Percentiles rank a stretch among this genome's conserved stretches.
Conservation (phyloP, 176 grass and related monocot genomes). For the Triticum dicoccoides region DNA sequence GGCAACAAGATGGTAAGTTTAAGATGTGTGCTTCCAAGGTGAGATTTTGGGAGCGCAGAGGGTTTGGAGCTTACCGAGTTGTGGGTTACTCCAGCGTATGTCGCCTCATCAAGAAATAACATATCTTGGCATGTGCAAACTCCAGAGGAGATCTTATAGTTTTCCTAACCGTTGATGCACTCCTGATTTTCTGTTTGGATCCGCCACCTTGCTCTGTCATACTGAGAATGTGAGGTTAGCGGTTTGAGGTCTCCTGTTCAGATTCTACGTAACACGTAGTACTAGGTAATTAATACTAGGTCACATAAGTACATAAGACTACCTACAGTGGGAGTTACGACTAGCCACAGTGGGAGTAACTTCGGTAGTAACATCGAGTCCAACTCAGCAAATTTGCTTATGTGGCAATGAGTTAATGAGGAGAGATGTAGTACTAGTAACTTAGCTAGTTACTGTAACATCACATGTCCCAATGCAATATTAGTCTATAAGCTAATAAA, state of each 20-base stretch:
- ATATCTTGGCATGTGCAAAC: background rate
- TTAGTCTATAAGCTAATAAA: too few species aligned
- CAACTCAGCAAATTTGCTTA: too few species aligned
- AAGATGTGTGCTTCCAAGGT: background rate
- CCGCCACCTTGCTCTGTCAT: background rate
- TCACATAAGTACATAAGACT: too few species aligned
- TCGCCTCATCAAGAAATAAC: background rate
- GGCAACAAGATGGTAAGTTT: background rate
- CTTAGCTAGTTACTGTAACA: too few species aligned
- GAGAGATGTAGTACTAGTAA: too few species aligned
- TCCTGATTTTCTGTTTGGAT: background rate
- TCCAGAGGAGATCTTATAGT: background rate
- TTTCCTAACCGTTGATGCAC: background rate
- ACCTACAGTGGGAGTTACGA: too few species aligned
- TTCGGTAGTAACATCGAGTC: too few species aligned
- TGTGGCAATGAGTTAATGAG: too few species aligned
- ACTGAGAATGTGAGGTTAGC: background rate
- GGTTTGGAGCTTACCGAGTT: background rate
- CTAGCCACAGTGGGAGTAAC: too few species aligned
- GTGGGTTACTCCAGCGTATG: background rate
- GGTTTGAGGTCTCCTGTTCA: background rate
- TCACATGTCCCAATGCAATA: too few species aligned
- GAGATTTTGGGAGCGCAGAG: background rate
- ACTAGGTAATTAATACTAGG: background rate
- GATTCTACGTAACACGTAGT: background rate